Evolutionary conservation across 2,329 filamentous ascomycete genomes (phyloP), one percentile per base, ranked within the genome.

Genomic region (Pseudopyrenochaeta lycopersici): DNA sequence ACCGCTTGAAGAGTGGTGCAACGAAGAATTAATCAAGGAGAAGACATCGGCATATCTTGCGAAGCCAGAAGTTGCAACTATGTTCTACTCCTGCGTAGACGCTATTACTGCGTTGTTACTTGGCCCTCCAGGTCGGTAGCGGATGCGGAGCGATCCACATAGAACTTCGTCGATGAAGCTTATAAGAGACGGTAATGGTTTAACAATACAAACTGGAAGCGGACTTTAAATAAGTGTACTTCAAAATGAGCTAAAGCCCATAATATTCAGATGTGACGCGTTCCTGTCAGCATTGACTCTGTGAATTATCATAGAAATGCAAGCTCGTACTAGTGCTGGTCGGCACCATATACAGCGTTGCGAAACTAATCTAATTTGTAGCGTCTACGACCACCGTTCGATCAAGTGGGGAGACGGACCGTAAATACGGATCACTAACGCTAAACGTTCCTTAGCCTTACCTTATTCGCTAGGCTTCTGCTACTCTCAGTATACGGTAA

Each of bases 81-180:
- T 36, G 54, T 73, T 73, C 32, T 71, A 71, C 49, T 58, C 52
- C 1, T 71, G 69, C 43, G 69, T 72, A 14, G 67, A 71, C 53
- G 67, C 64, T 7, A 67, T 73, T 49, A 52, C 61, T 9, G 54
- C 33, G n/a, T 46, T 71, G n/a, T 32, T 73, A 14, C 33, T 63
- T 9, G 61, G 52, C 1, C 51, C 32, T 6, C 51, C 48, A 20
- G 43, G 46, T n/a, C 30, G 46, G 33, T 47, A 53, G 15, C 18
- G 38, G 29, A 35, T 27, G 33, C 17, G 4, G 33, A 20, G 33
- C 29, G 17, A 12, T 14, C 1, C n/a, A 23, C 1, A n/a, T n/a
- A n/a, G 17, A 18, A 17, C 11, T 9, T 42, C 29, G 23, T 7
- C 15, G 21, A 15, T 43, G 38, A 49, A 18, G 31, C 14, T n/a